Base-by-base conservation (phyloP, 495 filamentous ascomycete genomes). In the Talaromyces adpressus region DNA sequence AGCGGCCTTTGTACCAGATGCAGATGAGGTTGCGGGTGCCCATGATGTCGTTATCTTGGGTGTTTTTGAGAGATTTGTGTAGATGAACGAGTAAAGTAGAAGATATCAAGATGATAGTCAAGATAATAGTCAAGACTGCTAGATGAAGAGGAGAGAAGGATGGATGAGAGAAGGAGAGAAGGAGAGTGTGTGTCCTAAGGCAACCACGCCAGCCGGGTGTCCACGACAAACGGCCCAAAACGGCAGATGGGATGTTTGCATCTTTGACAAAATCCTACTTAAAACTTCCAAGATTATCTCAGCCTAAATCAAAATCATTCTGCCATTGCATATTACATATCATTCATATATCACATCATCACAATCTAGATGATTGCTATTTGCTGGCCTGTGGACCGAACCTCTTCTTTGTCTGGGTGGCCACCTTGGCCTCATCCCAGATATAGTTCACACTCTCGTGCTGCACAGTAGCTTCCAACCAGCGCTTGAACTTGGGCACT, bases 401-500 rank as follows among this genome's bases (percentile, higher is more conserved):
- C 62, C 64, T 72, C 54, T 52, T 56, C 66, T 66, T 71, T 16
- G 69, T 71, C 27, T 34, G 41, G 25, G 61, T 60, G 4, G 73
- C 32, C 25, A 69, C 59, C 62, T 62, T 77, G 68, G 52, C 52
- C 71, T 78, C 77, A 61, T 91, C 73, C 61, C 71, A 94, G 66
- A 91, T 89, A 47, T 75, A 82, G 2, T 74, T 85, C 22, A 93
- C 89, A 70, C 86, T 92, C 63, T 86, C 82, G 58, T 90, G 83
- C 51, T 72, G 74, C 11, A 79, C 65, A 1, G 90, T 84, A 12
- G 84, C 85, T 62, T 85, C 74, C 0, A 81, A 82, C 90, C 90
- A 93, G 65, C 82, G 83, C 66, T 76, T 77, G 72, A 90, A 91
- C 61, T 81, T 82, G 39, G 89, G 89, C 57, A 85, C 78, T 60